Evolutionary conservation across 495 filamentous ascomycete genomes (phyloP).

Genomic region (Trichoderma orchidacearum): DNA sequence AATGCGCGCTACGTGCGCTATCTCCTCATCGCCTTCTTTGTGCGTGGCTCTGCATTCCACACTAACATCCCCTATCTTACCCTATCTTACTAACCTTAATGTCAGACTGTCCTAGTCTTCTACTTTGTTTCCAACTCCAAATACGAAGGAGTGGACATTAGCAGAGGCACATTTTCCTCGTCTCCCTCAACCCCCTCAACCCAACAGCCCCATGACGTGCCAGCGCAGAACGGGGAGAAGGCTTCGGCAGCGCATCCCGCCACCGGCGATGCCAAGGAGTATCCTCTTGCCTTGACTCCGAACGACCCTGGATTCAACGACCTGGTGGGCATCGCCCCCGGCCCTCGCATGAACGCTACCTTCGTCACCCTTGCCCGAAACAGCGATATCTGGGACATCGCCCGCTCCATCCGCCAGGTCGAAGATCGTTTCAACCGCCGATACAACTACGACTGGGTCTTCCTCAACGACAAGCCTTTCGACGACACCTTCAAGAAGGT

Average conservation of each 20-base stretch:
- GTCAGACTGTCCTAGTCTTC: constrained; percentile 56
- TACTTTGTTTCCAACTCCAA: constrained; percentile 71
- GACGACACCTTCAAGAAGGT: constrained; percentile 85
- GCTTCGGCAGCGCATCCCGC: neutral
- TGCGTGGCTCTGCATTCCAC: constrained; percentile 28
- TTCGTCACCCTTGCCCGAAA: constrained; percentile 95
- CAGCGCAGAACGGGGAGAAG: neutral
- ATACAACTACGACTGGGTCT: constrained; percentile 98
- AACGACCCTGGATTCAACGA: constrained; percentile 32
- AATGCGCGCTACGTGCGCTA: constrained; percentile 70
- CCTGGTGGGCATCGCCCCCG: constrained; percentile 37
- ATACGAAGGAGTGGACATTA: constrained; percentile 15
- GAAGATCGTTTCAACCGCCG: constrained; percentile 96
- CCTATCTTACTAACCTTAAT: constrained; percentile 5
- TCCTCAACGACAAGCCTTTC: constrained; percentile 91
- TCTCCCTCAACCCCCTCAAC: too few species aligned
- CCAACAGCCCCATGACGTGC: neutral
- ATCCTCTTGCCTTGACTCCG: constrained; percentile 29
- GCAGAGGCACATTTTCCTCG: neutral
- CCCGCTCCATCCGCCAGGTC: constrained; percentile 82
- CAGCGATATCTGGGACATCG: constrained; percentile 89
- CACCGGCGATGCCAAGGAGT: constrained; percentile 13
- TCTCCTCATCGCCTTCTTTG: constrained; percentile 74
- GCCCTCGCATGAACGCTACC: constrained; percentile 79
- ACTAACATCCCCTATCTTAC: neutral